A percentile compares a stretch with the other conserved stretches of the same genome.
Conservation (phyloP, 23 red algal species). For the Gracilaria caudata region DNA sequence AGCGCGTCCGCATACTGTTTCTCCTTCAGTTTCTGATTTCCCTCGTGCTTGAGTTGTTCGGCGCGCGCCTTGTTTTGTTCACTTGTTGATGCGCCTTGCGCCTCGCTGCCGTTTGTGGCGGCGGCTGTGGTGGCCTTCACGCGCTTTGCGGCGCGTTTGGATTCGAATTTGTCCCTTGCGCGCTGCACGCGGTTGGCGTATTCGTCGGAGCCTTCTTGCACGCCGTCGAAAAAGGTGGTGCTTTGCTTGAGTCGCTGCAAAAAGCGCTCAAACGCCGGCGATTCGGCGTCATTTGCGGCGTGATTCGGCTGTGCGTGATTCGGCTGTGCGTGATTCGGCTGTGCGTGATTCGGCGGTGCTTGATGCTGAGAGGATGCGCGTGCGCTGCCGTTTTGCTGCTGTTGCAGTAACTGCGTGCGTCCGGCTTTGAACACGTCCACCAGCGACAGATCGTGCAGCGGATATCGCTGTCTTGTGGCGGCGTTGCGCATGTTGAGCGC, state of each 20-base stretch:
- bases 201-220: constrained; percentile 67
- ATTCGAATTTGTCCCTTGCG: constrained; percentile 74
- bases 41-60: constrained; percentile 66
- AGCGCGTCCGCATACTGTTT: constrained; percentile 59
- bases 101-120: neutral
- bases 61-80: constrained; percentile 24
- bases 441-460: constrained; percentile 18
- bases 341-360: neutral
- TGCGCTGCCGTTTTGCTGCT: neutral
- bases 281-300: too few relatives aligned
- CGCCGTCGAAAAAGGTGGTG: constrained; percentile 76
- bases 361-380: too few relatives aligned
- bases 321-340: too few relatives aligned
- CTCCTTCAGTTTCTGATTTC: constrained; percentile 62
- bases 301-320: neutral
- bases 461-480: constrained; percentile 21
- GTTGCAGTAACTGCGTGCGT: neutral
- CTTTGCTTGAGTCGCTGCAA: constrained; percentile 54
- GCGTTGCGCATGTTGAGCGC: constrained; percentile 38
- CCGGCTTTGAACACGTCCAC: constrained; percentile 49
- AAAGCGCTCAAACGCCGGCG: constrained; percentile 72
- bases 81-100: neutral
- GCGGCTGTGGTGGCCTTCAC: neutral
- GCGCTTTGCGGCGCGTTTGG: constrained; percentile 43
- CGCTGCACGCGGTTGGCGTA: constrained; percentile 70